Conservation (phyloP, 1,139 yeast species). For the Pichiaceae sp. region DNA sequence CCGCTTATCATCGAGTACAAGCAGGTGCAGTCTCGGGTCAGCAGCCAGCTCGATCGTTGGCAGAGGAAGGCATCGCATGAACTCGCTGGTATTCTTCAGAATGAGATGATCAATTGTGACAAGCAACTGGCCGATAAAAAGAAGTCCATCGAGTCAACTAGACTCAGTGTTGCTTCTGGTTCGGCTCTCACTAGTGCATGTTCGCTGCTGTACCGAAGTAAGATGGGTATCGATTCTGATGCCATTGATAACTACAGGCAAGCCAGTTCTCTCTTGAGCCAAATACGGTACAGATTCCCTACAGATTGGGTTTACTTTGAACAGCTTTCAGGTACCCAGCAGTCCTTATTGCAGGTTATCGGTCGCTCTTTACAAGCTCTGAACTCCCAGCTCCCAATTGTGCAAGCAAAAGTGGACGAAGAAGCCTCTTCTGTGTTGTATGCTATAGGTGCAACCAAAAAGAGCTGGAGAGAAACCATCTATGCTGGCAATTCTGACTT, state of each 20-base stretch:
- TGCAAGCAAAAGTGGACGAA: constrained; percentile 16
- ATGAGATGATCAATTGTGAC: constrained; percentile 23
- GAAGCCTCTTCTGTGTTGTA: constrained; percentile 5
- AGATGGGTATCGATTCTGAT: neutral
- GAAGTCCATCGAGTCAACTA: constrained; percentile 26
- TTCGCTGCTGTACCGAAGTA: neutral
- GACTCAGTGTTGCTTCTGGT: constrained; percentile 21
- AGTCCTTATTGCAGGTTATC: neutral
- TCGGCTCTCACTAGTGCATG: neutral
- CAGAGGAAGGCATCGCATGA: constrained; percentile 37
- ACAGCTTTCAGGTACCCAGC: neutral
- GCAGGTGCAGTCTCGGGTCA: constrained; percentile 47
- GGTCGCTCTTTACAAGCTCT: constrained; percentile 4
- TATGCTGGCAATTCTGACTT: constrained; percentile 28
- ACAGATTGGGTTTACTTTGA: neutral
- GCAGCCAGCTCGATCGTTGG: constrained; percentile 50
- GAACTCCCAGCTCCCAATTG: constrained; percentile 27
- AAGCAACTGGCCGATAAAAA: constrained; percentile 23
- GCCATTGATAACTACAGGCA: neutral
- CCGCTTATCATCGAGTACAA: constrained; percentile 34
- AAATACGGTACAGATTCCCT: neutral
- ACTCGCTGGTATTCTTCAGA: constrained; percentile 33
- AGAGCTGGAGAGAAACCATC: constrained; percentile 36
- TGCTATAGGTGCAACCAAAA: constrained; percentile 1
- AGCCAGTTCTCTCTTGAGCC: neutral